phyloP scores from a whole-genome alignment of 2,329 filamentous ascomycete genomes.

The Nigrospora osmanthi region DNA sequence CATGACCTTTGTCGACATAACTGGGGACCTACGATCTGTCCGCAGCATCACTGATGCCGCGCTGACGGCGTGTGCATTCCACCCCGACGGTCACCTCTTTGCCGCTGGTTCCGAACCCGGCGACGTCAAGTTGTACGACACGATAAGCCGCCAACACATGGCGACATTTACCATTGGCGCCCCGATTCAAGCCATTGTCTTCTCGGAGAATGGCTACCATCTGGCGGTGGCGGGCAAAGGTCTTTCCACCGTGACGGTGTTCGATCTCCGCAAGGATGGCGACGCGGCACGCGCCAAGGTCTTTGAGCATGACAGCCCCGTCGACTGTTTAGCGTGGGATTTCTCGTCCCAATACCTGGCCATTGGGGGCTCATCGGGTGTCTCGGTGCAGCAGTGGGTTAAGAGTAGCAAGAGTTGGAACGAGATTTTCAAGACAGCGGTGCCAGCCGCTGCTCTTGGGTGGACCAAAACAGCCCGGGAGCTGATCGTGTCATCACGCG shows the following conservation, averaged over 20 bases:
- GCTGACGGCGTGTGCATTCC: constrained; percentile 74
- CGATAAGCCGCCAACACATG: constrained; percentile 69
- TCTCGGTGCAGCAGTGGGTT: constrained; percentile 83
- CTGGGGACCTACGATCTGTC: constrained; percentile 58
- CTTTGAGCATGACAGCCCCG: constrained; percentile 74
- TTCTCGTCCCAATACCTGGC: constrained; percentile 92
- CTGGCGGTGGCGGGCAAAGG: constrained; percentile 75
- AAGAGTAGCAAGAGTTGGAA: constrained; percentile 86
- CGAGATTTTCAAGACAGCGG: constrained; percentile 71
- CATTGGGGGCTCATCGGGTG: constrained; percentile 67
- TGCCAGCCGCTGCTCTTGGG: constrained; percentile 62
- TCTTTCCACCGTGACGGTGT: constrained; percentile 74
- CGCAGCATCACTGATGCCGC: constrained; percentile 75
- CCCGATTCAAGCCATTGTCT: constrained; percentile 68
- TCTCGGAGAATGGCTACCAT: constrained; percentile 97
- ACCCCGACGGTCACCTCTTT: constrained; percentile 93
- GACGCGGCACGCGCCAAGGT: constrained; percentile 74
- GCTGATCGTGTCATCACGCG: constrained; percentile 65
- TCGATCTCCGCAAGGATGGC: constrained; percentile 87
- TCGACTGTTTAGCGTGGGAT: constrained; percentile 78
- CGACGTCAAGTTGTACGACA: constrained; percentile 82
- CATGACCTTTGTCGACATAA: constrained; percentile 81
- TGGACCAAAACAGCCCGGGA: constrained; percentile 74
- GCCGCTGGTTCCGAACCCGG: constrained; percentile 75
- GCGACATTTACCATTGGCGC: constrained; percentile 64